A percentile compares a stretch with the other conserved stretches of the same genome.
phyloP scores from a whole-genome alignment of 371 early-diverging fungal species.

The Mortierella sp. region DNA sequence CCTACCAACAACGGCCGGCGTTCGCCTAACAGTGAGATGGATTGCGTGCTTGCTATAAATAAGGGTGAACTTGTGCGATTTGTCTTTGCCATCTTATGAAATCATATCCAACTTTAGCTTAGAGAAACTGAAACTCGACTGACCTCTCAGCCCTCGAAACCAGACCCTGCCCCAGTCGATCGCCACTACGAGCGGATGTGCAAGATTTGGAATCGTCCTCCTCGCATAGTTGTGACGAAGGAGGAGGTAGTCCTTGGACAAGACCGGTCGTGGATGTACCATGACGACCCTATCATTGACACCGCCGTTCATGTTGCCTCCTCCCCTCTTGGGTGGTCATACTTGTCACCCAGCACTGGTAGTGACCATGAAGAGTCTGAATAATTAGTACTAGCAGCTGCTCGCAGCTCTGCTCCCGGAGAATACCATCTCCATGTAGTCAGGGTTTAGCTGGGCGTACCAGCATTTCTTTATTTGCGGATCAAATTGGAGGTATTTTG shows the following conservation, averaged over 20 bases:
- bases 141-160: no score
- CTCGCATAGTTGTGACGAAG: background rate
- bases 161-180: no score
- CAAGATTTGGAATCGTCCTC: no score
- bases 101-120: background rate
- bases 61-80: background rate
- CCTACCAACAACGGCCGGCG: background rate
- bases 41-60: background rate
- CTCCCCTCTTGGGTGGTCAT: background rate
- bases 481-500: no score
- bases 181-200: background rate
- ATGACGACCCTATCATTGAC: conserved; percentile 1
- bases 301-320: conserved; percentile 4
- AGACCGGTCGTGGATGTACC: conserved; percentile 5
- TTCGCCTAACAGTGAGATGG: background rate
- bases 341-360: background rate
- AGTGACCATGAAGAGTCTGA: conserved; percentile 4
- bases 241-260: background rate
- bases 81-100: conserved; percentile 1
- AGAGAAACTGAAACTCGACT: background rate
- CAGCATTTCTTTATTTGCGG: no score
- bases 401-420: no score
- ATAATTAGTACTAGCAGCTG: background rate
- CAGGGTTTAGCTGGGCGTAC: no score
- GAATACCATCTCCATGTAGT: no score